These are phyloP conservation scores for Kwoniella sp. DNA, from an alignment of 768 basidiomycete species.

Conservation along the genomic window DNA sequence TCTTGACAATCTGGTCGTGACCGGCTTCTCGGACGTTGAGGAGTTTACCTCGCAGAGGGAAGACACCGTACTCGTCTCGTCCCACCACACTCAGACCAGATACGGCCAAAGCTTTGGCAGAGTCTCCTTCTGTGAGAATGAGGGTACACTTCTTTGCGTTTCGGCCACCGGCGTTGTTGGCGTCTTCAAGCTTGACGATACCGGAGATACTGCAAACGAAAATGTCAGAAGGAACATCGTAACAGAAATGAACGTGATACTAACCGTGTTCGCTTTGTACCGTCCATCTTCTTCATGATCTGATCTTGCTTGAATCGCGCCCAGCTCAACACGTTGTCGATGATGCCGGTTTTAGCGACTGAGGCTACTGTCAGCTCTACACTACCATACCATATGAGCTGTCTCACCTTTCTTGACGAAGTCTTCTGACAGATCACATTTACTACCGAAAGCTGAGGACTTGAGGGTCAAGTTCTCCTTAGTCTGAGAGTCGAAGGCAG, in stretches of 20 bases:
- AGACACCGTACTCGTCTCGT: slow-evolving; percentile 94
- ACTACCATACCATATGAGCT: background rate
- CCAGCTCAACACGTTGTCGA: slow-evolving; percentile 91
- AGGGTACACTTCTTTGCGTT: slow-evolving; percentile 82
- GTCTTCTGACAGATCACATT: slow-evolving; percentile 79
- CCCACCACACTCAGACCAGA: slow-evolving; percentile 94
- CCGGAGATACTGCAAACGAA: slow-evolving; percentile 70
- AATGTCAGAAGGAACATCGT: slow-evolving; percentile 9
- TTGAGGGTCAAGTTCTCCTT: slow-evolving; percentile 91
- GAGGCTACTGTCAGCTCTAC: background rate
- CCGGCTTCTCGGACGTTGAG: slow-evolving; percentile 96
- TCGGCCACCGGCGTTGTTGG: slow-evolving; percentile 91
- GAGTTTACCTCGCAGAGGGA: slow-evolving; percentile 93
- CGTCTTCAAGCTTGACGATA: slow-evolving; percentile 89
- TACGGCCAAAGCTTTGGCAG: slow-evolving; percentile 93
- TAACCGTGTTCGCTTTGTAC: slow-evolving; percentile 80
- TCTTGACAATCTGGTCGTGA: slow-evolving; percentile 97
- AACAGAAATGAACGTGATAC: slow-evolving; percentile 28
- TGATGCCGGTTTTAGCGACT: slow-evolving; percentile 86
- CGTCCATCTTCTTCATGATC: slow-evolving; percentile 93
- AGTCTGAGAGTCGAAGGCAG: slow-evolving; percentile 98
- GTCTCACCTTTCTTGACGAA: slow-evolving; percentile 92
- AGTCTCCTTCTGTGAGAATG: slow-evolving; percentile 98
- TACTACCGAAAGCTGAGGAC: slow-evolving; percentile 79
- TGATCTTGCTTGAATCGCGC: slow-evolving; percentile 97